A percentile compares a stretch with the other conserved stretches of the same genome.
Evolutionary conservation across 495 filamentous ascomycete species (phyloP).

Genomic region (Hypoxylon cercidicola): DNA sequence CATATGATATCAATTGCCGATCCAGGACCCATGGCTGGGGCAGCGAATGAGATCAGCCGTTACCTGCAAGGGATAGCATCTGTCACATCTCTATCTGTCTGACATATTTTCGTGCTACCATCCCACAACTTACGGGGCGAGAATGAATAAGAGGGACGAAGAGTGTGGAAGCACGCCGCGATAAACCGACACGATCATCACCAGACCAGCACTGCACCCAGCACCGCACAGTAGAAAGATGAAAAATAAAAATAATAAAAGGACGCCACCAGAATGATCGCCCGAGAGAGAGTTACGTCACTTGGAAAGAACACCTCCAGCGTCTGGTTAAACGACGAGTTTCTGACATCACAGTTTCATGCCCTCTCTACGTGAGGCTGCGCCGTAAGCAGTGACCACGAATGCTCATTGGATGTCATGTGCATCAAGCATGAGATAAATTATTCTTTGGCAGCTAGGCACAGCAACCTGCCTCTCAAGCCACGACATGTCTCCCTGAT

Average conservation of each 20-base stretch:
- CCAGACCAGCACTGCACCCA: conserved; percentile 28
- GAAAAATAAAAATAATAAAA: too few species aligned
- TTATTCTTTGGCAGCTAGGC: conserved; percentile 7
- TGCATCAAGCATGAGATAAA: conserved; percentile 18
- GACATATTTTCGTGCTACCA: conserved; percentile 38
- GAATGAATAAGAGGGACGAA: conserved; percentile 16
- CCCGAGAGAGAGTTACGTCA: conserved; percentile 38
- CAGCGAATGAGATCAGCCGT: conserved; percentile 39
- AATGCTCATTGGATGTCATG: conserved; percentile 21
- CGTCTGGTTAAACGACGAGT: conserved; percentile 20
- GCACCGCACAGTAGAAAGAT: conserved; percentile 20
- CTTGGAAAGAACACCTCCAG: conserved; percentile 22
- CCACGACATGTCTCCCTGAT: conserved; percentile 23
- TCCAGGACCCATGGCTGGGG: conserved; percentile 43
- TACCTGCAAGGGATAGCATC: conserved; percentile 41
- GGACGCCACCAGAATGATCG: conserved; percentile 35
- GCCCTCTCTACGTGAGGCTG: conserved; percentile 12
- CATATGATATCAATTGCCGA: conserved; percentile 43
- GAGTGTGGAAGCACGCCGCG: conserved; percentile 27
- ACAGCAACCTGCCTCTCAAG: conserved; percentile 24
- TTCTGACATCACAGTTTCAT: conserved; percentile 40
- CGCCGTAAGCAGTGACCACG: conserved; percentile 12
- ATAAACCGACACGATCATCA: conserved; percentile 36
- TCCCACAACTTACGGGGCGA: conserved; percentile 30
- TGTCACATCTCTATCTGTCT: conserved; percentile 43